Evolutionary conservation across 345 rosid genomes (phyloP).

Genomic region (Hibiscus trionum): DNA sequence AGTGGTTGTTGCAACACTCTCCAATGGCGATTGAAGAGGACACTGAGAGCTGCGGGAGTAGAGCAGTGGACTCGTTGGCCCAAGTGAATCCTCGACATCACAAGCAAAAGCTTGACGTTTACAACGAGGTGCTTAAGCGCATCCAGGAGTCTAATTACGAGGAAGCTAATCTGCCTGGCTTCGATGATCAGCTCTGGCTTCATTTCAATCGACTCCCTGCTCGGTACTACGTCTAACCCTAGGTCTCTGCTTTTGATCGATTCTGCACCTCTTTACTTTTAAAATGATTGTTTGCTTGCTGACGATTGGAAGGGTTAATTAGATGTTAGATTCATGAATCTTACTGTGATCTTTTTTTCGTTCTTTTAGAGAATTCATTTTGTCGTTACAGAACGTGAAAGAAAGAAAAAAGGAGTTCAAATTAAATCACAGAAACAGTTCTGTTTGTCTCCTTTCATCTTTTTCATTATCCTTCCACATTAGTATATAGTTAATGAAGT

Average conservation of each 20-base stretch:
- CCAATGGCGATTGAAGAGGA: conserved; percentile 85
- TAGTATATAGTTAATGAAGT: not conserved
- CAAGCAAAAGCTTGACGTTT: conserved; percentile 79
- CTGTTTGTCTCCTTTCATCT: not conserved
- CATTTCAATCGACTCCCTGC: conserved; percentile 98
- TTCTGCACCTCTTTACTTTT: not conserved
- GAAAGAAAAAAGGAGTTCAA: not conserved
- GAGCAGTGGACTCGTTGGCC: conserved; percentile 49
- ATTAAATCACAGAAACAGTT: conserved; percentile 6
- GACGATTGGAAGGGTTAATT: conserved; percentile 10
- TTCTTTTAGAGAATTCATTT: not conserved
- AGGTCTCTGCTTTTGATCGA: not conserved
- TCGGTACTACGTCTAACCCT: conserved; percentile 37
- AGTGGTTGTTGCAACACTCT: not conserved
- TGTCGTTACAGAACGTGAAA: not conserved
- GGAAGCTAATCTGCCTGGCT: conserved; percentile 64
- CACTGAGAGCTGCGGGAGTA: conserved; percentile 82
- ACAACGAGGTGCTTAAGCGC: conserved; percentile 65
- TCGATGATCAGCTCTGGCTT: conserved; percentile 93
- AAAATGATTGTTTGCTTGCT: conserved; percentile 12
- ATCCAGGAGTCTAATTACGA: conserved; percentile 62
- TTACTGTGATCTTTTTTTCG: not conserved
- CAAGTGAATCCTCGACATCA: conserved; percentile 58
- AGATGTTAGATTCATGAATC: conserved; percentile 4
- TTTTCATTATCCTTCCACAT: not conserved